Evolutionary conservation across 2,329 filamentous ascomycete species (phyloP).

Genomic region (Arthrinium puccinioides): DNA sequence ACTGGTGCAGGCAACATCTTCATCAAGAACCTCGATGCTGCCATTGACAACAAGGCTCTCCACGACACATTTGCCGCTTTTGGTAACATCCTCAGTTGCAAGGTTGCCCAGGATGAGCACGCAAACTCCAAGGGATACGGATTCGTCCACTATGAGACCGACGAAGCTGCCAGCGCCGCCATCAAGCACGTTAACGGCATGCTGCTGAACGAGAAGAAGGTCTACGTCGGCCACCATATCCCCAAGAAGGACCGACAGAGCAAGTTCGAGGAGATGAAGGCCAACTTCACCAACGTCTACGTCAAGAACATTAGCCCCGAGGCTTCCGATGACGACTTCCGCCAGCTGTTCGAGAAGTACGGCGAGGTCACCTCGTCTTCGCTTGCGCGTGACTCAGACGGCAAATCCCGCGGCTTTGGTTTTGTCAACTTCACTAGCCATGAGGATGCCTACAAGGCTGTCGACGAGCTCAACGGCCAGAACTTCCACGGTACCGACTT

Average conservation of each 20-base stretch:
- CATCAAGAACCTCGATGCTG: conserved; percentile 99
- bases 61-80: conserved; percentile 99
- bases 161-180: conserved; percentile 90
- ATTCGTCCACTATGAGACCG: conserved; percentile 99
- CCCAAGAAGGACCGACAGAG: conserved; percentile 99
- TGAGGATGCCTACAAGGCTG: conserved; percentile 76
- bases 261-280: conserved; percentile 99
- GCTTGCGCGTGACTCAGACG: conserved; percentile 79
- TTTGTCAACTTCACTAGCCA: conserved; percentile 96
- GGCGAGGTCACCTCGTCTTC: conserved; percentile 95
- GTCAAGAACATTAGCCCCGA: conserved; percentile 94
- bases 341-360: conserved; percentile 81
- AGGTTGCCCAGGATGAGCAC: conserved; percentile 95
- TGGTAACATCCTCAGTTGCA: conserved; percentile 98
- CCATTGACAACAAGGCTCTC: conserved; percentile 99
- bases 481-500: conserved; percentile 93
- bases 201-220: conserved; percentile 99
- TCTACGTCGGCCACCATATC: conserved; percentile 98
- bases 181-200: conserved; percentile 99
- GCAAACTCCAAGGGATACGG: conserved; percentile 98
- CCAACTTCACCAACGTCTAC: conserved; percentile 99
- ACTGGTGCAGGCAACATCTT: conserved; percentile 99
- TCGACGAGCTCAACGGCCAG: conserved; percentile 85
- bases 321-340: conserved; percentile 89
- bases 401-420: conserved; percentile 91